Conservation (phyloP, 257 asterid species). For the Asclepias syriaca region DNA sequence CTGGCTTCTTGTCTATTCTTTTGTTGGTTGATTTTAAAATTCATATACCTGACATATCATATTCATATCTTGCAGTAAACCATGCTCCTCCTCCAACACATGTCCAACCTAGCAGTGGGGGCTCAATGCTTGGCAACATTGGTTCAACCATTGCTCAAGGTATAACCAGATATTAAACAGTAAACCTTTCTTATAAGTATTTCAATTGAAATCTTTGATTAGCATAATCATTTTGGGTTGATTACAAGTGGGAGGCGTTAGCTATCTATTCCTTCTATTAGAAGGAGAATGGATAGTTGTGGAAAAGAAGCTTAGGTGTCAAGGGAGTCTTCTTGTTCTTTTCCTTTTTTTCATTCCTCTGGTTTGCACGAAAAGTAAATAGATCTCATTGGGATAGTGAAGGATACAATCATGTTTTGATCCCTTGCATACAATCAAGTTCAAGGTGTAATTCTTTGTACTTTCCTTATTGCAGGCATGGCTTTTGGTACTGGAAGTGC, state of each 20-base stretch:
- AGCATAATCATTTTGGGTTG: not conserved
- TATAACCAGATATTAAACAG: slow-evolving; percentile 2
- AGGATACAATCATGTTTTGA: not conserved
- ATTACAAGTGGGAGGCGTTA: not conserved
- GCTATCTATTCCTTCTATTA: not conserved
- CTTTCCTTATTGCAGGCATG: slow-evolving; percentile 38
- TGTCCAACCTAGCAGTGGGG: slow-evolving; percentile 56
- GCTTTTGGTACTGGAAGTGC: slow-evolving; percentile 71
- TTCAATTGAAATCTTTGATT: not conserved
- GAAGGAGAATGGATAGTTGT: not conserved
- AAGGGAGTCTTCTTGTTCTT: not conserved
- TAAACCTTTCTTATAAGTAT: not conserved
- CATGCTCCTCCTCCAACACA: slow-evolving; percentile 81
- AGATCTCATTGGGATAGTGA: too few relatives aligned
- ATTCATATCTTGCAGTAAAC: slow-evolving; percentile 30
- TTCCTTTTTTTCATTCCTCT: not conserved
- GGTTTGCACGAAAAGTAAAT: not conserved
- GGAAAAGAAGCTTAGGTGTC: not conserved
- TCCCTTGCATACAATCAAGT: not conserved
- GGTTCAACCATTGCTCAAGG: slow-evolving; percentile 83
- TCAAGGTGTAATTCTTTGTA: not conserved
- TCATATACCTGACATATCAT: not conserved
- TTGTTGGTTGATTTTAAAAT: not conserved
- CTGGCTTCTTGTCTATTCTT: not conserved
- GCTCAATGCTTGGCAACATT: slow-evolving; percentile 53